These are phyloP conservation scores for Leishmania turanica DNA, from an alignment of 208 protist genomes.

Conservation along the genomic window DNA sequence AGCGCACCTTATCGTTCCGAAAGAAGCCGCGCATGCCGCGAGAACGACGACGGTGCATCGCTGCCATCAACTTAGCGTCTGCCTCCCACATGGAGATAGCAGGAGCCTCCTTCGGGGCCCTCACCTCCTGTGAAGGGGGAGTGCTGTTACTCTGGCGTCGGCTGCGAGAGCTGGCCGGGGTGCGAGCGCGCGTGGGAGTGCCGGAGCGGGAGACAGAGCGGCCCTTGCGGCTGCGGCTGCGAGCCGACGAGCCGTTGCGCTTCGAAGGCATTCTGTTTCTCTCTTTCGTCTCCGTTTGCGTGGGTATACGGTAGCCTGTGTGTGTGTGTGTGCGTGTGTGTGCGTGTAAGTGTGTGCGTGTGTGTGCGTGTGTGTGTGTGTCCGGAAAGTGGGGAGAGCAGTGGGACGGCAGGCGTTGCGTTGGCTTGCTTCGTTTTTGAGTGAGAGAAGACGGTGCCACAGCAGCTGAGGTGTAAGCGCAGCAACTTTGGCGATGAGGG, in stretches of 20 bases:
- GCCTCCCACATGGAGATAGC: slow-evolving; percentile 19
- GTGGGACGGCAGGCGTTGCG: background rate
- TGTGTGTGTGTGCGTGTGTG: background rate
- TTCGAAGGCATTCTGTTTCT: slow-evolving; percentile 25
- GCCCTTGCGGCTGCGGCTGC: slow-evolving; percentile 29
- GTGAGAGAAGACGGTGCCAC: background rate
- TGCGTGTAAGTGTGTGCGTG: background rate
- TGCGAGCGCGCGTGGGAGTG: slow-evolving; percentile 21
- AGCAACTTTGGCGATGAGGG: background rate
- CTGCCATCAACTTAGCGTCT: slow-evolving; percentile 53
- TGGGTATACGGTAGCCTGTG: background rate
- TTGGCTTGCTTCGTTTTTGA: slow-evolving; percentile 1
- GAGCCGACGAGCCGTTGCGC: slow-evolving; percentile 16
- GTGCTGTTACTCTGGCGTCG: slow-evolving; percentile 16
- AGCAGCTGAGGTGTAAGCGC: background rate
- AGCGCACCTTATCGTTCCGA: slow-evolving; percentile 10
- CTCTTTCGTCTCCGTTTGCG: background rate
- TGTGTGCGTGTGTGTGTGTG: too few species aligned
- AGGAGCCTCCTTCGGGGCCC: slow-evolving; percentile 6
- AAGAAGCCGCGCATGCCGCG: slow-evolving; percentile 15
- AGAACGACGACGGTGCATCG: slow-evolving; percentile 46
- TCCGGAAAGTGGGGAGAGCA: background rate
- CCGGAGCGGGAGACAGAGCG: slow-evolving; percentile 7
- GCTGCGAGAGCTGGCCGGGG: slow-evolving; percentile 17
- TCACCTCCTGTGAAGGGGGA: slow-evolving; percentile 14